phyloP scores from a whole-genome alignment of 2,329 filamentous ascomycete species.

The Pyrenophora teres region DNA sequence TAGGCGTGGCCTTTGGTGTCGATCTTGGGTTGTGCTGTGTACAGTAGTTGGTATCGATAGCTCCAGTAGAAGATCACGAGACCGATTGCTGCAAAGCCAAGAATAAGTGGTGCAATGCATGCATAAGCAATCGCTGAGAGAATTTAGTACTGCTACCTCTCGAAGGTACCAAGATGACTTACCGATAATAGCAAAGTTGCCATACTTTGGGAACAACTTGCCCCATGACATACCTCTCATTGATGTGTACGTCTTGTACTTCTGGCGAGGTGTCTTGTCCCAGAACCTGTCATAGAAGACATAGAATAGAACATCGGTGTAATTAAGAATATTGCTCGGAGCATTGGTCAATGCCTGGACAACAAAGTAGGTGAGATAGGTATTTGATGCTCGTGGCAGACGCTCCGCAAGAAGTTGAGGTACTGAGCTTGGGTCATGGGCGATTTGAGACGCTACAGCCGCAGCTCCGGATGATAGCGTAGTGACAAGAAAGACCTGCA shows the following conservation, averaged over 20 bases:
- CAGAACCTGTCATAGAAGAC: slow-evolving; percentile 75
- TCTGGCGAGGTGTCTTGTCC: slow-evolving; percentile 68
- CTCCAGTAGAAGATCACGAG: slow-evolving; percentile 83
- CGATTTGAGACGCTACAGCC: slow-evolving; percentile 66
- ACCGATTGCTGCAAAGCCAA: slow-evolving; percentile 79
- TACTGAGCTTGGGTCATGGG: slow-evolving; percentile 64
- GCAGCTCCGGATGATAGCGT: slow-evolving; percentile 82
- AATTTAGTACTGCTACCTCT: slow-evolving; percentile 12
- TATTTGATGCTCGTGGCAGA: slow-evolving; percentile 84
- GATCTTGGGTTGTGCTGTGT: slow-evolving; percentile 78
- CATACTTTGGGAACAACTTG: slow-evolving; percentile 48
- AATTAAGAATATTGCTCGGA: slow-evolving; percentile 73
- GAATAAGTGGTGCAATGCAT: slow-evolving; percentile 81
- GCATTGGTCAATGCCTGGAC: slow-evolving; percentile 86
- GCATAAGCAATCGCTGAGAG: slow-evolving; percentile 77
- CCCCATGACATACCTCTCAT: slow-evolving; percentile 47
- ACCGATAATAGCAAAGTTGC: slow-evolving; percentile 50
- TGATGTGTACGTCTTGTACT: slow-evolving; percentile 42
- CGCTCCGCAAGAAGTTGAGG: slow-evolving; percentile 71
- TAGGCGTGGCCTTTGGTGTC: slow-evolving; percentile 90
- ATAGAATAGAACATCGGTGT: slow-evolving; percentile 73
- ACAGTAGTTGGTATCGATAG: slow-evolving; percentile 89
- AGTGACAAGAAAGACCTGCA: slow-evolving; percentile 89
- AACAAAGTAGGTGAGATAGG: slow-evolving; percentile 94
- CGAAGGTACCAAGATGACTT: slow-evolving; percentile 12